These are phyloP conservation scores for Rosa chinensis DNA, from an alignment of 306 rosid genomes.

Conservation along the genomic window DNA sequence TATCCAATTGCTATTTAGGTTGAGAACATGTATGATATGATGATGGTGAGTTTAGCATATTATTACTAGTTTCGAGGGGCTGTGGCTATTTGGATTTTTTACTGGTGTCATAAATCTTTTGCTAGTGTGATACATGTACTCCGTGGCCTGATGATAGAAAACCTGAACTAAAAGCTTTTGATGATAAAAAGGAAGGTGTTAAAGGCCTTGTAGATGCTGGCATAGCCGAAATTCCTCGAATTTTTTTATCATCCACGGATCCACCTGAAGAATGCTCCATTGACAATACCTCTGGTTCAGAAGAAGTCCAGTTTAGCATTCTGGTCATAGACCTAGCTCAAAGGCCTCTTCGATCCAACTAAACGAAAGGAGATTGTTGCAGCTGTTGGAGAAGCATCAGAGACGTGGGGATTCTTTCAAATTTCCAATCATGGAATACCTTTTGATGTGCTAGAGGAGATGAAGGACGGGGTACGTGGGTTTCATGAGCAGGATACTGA, in stretches of 20 bases:
- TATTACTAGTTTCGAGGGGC: no score
- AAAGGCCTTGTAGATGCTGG: background rate
- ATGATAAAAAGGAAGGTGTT: constrained; percentile 52
- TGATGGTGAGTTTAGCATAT: no score
- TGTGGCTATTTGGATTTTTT: no score
- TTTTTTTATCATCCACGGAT: background rate
- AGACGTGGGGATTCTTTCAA: constrained; percentile 51
- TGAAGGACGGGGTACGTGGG: constrained; percentile 28
- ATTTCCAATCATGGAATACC: constrained; percentile 46
- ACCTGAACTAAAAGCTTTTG: constrained; percentile 34
- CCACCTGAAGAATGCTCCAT: background rate
- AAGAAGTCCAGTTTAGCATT: constrained; percentile 14
- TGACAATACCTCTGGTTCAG: background rate
- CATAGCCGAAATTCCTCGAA: background rate
- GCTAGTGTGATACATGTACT: no score
- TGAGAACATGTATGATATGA: no score
- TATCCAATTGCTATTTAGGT: no score
- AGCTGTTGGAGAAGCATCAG: constrained; percentile 30
- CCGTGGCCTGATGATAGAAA: constrained; percentile 16
- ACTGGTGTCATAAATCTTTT: no score
- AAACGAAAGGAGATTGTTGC: constrained; percentile 27
- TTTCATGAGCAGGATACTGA: constrained; percentile 42
- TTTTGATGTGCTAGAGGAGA: constrained; percentile 32
- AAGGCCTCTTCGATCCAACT: constrained; percentile 6
- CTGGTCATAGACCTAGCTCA: constrained; percentile 37